phyloP scores from a whole-genome alignment of 2,329 filamentous ascomycete genomes.

The Lojkania enalia region DNA sequence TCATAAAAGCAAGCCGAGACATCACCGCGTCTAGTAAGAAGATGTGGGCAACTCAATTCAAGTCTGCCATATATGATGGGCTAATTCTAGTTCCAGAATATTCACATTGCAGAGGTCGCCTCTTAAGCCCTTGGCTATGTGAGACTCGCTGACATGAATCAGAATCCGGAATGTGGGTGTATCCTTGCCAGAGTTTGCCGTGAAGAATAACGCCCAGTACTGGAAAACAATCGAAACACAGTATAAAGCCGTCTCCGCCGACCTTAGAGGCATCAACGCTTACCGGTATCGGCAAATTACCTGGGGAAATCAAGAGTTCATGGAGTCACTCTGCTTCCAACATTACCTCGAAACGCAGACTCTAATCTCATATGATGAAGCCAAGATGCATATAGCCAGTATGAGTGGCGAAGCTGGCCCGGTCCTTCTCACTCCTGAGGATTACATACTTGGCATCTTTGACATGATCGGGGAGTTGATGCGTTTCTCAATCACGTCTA shows the following conservation, averaged over 20 bases:
- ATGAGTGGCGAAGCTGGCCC: conserved; percentile 48
- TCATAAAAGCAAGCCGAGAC: conserved; percentile 89
- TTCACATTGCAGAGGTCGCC: conserved; percentile 77
- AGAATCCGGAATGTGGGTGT: conserved; percentile 65
- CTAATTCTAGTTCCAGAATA: conserved; percentile 59
- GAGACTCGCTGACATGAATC: not conserved
- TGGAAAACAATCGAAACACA: conserved; percentile 71
- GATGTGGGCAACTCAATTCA: conserved; percentile 64
- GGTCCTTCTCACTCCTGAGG: conserved; percentile 72
- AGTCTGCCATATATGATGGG: not conserved
- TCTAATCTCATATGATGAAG: conserved; percentile 70
- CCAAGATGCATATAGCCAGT: conserved; percentile 46
- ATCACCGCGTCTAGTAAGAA: conserved; percentile 96
- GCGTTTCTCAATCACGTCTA: conserved; percentile 88
- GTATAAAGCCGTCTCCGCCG: conserved; percentile 68
- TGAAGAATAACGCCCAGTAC: conserved; percentile 70
- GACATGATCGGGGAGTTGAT: conserved; percentile 96
- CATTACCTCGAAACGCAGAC: conserved; percentile 81
- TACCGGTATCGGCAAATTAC: conserved; percentile 83
- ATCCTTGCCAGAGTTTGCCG: conserved; percentile 68
- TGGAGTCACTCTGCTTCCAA: conserved; percentile 86
- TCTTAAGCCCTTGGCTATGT: not conserved
- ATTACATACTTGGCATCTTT: conserved; percentile 89
- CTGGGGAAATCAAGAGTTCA: conserved; percentile 84
- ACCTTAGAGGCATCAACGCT: conserved; percentile 77